Evolutionary conservation across 805 yeast genomes (phyloP).

Genomic region (Brettanomyces custersianus): DNA sequence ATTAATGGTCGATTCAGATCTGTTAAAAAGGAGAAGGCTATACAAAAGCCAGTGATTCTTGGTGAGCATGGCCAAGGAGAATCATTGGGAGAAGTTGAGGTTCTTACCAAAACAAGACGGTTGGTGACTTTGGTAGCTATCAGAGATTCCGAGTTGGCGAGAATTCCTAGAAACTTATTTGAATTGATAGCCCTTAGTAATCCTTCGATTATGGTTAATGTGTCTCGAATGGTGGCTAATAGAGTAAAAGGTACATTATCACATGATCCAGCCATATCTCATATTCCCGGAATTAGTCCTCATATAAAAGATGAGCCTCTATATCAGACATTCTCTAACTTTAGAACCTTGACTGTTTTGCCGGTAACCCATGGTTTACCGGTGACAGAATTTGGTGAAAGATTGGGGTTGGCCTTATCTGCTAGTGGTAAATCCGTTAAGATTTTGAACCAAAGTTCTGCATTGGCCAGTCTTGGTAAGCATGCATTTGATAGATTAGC

Average conservation of each 20-base stretch:
- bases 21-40: conserved; percentile 24
- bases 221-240: conserved; percentile 77
- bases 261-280: neutral
- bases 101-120: conserved; percentile 69
- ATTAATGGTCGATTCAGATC: conserved; percentile 83
- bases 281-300: conserved; percentile 16
- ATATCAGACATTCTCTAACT: conserved; percentile 35
- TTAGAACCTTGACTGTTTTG: conserved; percentile 75
- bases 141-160: conserved; percentile 87
- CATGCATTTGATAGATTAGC: conserved; percentile 91
- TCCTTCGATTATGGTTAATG: conserved; percentile 86
- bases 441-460: conserved; percentile 74
- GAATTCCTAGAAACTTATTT: conserved; percentile 85
- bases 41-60: conserved; percentile 26
- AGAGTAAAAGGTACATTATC: conserved; percentile 23
- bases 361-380: conserved; percentile 82
- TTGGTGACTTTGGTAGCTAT: conserved; percentile 70
- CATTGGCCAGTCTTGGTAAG: conserved; percentile 72
- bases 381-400: conserved; percentile 73
- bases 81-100: conserved; percentile 92
- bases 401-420: conserved; percentile 60
- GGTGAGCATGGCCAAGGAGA: conserved; percentile 93
- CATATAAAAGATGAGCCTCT: conserved; percentile 25
- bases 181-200: conserved; percentile 75
- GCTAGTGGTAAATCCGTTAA: conserved; percentile 66